Evolutionary conservation across 1,284 basidiomycete species (phyloP).

Genomic region (Rhodotorula mucilaginosa): DNA sequence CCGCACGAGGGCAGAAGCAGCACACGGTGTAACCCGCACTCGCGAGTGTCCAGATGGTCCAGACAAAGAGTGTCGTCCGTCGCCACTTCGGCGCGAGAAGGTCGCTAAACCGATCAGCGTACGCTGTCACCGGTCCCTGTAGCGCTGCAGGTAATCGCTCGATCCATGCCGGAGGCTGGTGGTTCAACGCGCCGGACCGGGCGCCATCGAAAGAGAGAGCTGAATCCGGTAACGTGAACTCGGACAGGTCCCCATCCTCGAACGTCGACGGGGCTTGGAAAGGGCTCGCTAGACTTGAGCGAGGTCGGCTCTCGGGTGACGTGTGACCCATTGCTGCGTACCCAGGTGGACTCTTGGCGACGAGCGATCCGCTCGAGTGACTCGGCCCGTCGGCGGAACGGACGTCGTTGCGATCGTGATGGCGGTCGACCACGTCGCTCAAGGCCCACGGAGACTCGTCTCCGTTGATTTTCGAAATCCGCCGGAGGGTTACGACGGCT

Average conservation of each 20-base stretch:
- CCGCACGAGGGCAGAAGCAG: not conserved
- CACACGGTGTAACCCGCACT: constrained; percentile 42
- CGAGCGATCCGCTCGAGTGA: not conserved
- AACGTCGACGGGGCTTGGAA: not conserved
- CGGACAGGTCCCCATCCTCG: constrained; percentile 14
- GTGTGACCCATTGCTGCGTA: constrained; percentile 9
- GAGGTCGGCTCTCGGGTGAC: constrained; percentile 1
- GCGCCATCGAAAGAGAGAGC: not conserved
- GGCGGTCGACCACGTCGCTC: constrained; percentile 67
- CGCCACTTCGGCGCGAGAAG: constrained; percentile 80
- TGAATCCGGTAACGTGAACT: not conserved
- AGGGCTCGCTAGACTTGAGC: not conserved
- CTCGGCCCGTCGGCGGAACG: not conserved
- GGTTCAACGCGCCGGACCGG: not conserved
- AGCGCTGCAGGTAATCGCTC: constrained; percentile 6
- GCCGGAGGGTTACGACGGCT: constrained; percentile 72
- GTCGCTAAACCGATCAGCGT: constrained; percentile 68
- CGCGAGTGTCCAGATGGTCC: constrained; percentile 70
- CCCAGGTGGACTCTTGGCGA: not conserved
- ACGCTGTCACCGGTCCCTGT: constrained; percentile 56
- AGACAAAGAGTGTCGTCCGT: constrained; percentile 74
- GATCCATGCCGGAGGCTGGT: constrained; percentile 13
- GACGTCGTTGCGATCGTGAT: not conserved
- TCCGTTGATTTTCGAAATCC: constrained; percentile 82
- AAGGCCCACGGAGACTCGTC: constrained; percentile 63